phyloP scores from a whole-genome alignment of 768 basidiomycete genomes.

The Rhodotorula babjevae region DNA sequence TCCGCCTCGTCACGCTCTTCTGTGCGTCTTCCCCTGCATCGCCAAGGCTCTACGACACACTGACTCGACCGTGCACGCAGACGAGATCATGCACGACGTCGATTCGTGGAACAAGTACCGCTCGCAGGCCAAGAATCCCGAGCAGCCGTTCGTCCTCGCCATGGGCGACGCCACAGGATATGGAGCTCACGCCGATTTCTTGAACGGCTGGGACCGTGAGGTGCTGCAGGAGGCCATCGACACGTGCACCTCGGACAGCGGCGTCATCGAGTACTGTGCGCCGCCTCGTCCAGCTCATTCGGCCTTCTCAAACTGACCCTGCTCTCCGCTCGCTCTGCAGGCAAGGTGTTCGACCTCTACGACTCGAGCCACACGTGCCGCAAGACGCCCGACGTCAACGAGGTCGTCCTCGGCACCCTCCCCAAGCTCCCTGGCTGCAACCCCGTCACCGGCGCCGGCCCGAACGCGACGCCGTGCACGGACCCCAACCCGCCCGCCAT shows the following conservation, averaged over 20 bases:
- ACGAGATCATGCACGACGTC: constrained; percentile 26
- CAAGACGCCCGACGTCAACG: constrained; percentile 36
- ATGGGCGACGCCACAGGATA: constrained; percentile 17
- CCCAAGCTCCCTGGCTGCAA: constrained; percentile 40
- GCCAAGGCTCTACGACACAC: neutral
- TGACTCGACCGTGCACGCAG: too few species aligned
- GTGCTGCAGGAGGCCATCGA: constrained; percentile 39
- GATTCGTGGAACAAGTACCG: constrained; percentile 6
- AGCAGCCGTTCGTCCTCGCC: constrained; percentile 33
- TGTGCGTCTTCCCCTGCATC: neutral
- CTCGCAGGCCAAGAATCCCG: constrained; percentile 22
- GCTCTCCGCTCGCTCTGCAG: neutral
- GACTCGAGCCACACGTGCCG: constrained; percentile 16
- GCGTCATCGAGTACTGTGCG: constrained; percentile 41
- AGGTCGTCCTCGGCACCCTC: constrained; percentile 35
- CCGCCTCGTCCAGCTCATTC: neutral
- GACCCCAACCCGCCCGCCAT: neutral
- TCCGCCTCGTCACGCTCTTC: constrained; percentile 38
- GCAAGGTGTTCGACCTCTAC: constrained; percentile 40
- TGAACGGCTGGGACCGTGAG: constrained; percentile 39
- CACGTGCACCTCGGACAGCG: constrained; percentile 37
- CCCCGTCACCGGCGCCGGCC: constrained; percentile 31
- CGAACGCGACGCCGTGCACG: constrained; percentile 16
- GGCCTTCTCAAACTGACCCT: neutral
- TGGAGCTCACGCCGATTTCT: constrained; percentile 15